These are phyloP conservation scores for Annona cherimola DNA, from an alignment of 164 flowering plant genomes.

Conservation along the genomic window DNA sequence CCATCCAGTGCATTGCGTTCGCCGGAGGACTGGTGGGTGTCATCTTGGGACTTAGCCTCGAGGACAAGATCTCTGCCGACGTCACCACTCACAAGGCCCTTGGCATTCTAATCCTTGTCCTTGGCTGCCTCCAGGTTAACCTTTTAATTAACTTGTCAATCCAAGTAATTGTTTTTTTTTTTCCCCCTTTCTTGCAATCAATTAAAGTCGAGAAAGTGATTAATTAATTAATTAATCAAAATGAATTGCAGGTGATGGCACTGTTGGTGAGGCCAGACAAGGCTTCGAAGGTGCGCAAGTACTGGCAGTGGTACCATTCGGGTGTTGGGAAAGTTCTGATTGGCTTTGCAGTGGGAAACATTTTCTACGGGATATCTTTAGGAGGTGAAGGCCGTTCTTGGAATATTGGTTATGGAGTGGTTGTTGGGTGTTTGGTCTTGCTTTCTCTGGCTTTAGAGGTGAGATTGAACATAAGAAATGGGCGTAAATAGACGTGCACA, in stretches of 20 bases:
- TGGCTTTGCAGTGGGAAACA: slow-evolving; percentile 36
- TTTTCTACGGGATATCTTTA: slow-evolving; percentile 66
- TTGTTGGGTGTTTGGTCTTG: slow-evolving; percentile 27
- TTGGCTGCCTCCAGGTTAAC: slow-evolving; percentile 64
- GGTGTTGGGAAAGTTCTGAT: slow-evolving; percentile 43
- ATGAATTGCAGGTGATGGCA: slow-evolving; percentile 37
- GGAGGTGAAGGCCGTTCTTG: slow-evolving; percentile 39
- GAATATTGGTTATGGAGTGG: slow-evolving; percentile 49
- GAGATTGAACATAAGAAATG: slow-evolving; percentile 13
- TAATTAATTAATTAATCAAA: too few relatives aligned
- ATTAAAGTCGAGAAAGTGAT: too few relatives aligned
- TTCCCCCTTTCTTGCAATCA: too few relatives aligned
- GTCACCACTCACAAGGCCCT: slow-evolving; percentile 47
- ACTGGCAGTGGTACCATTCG: slow-evolving; percentile 76
- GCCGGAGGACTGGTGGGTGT: slow-evolving; percentile 42
- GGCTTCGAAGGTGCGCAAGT: slow-evolving; percentile 46
- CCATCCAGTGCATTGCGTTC: slow-evolving; percentile 43
- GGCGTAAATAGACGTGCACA: too few relatives aligned
- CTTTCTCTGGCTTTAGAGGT: slow-evolving; percentile 36
- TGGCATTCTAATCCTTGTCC: slow-evolving; percentile 46
- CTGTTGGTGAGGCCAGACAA: slow-evolving; percentile 46
- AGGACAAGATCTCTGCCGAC: slow-evolving; percentile 24
- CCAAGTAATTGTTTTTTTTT: too few relatives aligned
- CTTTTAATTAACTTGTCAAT: too few relatives aligned
- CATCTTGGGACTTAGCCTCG: slow-evolving; percentile 40